Evolutionary conservation across 2,329 filamentous ascomycete genomes (phyloP), one percentile per base, ranked within the genome.

Genomic region (Laburnicola sp.): DNA sequence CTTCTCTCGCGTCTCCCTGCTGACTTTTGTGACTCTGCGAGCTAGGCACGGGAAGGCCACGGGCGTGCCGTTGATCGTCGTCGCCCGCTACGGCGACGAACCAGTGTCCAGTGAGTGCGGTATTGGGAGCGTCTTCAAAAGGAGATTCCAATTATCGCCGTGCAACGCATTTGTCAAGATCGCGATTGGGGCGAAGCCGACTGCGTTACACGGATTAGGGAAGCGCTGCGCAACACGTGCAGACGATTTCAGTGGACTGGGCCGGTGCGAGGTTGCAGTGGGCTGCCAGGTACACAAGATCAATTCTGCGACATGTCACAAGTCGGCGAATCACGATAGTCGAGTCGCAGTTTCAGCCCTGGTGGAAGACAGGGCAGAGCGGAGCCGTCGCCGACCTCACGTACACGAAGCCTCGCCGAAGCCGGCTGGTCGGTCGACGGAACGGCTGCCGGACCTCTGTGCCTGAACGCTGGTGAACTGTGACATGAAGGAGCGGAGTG

Each of bases 291-390:
- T 5, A 42, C 40, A 42, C 40, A 42, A 42, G 27, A 27, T 32
- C 53, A 45, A 50, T 6, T 28, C 36, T 45, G 37, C 28, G 26
- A 43, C 56, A 58, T 50, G 50, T 48, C 45, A 52, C 46, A 44
- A 37, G 23, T 45, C 22, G 45, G 52, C 52, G 49, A 51, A 50
- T 48, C 39, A 45, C 39, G 55, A 49, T 60, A 30, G 54, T 57
- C 43, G 34, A 34, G 27, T 16, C 34, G 39, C 39, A 38, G 40
- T 53, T 50, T 26, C 44, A 31, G 45, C 37, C 28, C 36, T 52
- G 43, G 50, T 54, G 58, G 58, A 54, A 57, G 56, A 61, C 58
- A 64, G 59, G 56, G 53, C 59, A 66, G 53, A 63, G 62, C 64
- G 51, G 54, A 62, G 63, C 54, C 54, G 16, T 30, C 16, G 25